Base-by-base conservation (phyloP, 225 moss, liverwort and hornwort species). In the Physcomitrium patens region DNA sequence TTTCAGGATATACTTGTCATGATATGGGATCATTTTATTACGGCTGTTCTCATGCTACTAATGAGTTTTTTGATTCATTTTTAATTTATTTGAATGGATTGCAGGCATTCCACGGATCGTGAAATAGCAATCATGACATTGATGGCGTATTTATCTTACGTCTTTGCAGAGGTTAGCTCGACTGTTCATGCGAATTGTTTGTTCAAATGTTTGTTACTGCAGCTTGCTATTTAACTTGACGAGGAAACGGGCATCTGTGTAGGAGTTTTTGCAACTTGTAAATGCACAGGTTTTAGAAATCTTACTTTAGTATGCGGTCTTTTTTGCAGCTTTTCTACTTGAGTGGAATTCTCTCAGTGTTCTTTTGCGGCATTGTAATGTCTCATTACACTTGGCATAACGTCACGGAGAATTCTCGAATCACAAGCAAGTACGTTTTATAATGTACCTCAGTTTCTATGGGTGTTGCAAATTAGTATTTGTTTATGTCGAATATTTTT, bases 381-480 rank as follows among this genome's bases (percentile, higher is more conserved):
- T 99, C 99, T 62, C 99, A 99, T 79, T 95, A 95, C 63, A 99
- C 95, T 28, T 95, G 95, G 99, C 99, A 92, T 72, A 99, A 95
- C 77, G 93, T 95, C 16, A 92, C 95, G 46, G 91, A 87, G 24
- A 67, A 79, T 47, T 99, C 99, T 28, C 89, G 89, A 41, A 87
- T 85, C 10, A 91, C 95, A 15, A 93, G 86, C 23, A 90, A 91
- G 86, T 89, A 87, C 18, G 81, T 73, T 67, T 3, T 62, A 72
- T 37, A n/a, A 15, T 26, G 7, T 7, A 31, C 19, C 23, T 75
- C 46, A 43, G 5, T 44, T 59, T 27, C 20, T 60, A 52, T 54
- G 9, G 53, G 53, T 15, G 26, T 5, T 26, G 55, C 31, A 26
- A 13, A 6, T 52, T 57, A 59, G 60, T 46, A 31, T 31, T 31